Conservation (phyloP, 202 grass and related monocot species). For the Cymbopogon flexuosus region DNA sequence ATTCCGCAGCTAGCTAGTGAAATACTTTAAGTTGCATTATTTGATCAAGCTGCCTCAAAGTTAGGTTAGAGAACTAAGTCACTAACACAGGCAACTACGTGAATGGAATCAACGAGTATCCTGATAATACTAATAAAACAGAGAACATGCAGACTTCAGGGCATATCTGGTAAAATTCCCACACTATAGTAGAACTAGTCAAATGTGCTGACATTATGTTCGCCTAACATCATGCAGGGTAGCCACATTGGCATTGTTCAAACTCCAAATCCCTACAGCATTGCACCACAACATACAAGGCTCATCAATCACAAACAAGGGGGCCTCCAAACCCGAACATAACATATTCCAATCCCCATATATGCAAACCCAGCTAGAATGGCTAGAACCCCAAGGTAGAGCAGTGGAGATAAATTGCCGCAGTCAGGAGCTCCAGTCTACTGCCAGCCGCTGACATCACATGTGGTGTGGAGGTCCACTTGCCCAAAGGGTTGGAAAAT, state of each 20-base stretch:
- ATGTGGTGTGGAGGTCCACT: background rate
- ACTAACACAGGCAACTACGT: background rate
- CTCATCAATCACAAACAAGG: background rate
- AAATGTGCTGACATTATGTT: background rate
- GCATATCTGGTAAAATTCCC: background rate
- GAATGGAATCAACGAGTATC: background rate
- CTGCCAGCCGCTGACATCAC: background rate
- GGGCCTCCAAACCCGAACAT: background rate
- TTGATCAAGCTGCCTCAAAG: background rate
- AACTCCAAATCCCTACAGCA: background rate
- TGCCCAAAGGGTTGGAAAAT: background rate
- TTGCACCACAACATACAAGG: background rate
- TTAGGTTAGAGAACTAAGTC: background rate
- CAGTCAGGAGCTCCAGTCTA: background rate
- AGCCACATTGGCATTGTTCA: constrained; percentile 23
- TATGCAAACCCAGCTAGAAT: background rate
- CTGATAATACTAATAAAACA: background rate
- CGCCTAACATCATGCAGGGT: background rate
- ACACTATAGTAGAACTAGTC: background rate
- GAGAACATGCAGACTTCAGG: background rate
- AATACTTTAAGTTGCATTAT: background rate
- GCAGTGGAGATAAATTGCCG: background rate
- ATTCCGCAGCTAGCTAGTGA: background rate
- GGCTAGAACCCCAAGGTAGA: background rate
- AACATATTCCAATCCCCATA: background rate